Evolutionary conservation across 1,284 basidiomycete genomes (phyloP), one percentile per base, ranked within the genome.

Genomic region (Volvariella volvacea): DNA sequence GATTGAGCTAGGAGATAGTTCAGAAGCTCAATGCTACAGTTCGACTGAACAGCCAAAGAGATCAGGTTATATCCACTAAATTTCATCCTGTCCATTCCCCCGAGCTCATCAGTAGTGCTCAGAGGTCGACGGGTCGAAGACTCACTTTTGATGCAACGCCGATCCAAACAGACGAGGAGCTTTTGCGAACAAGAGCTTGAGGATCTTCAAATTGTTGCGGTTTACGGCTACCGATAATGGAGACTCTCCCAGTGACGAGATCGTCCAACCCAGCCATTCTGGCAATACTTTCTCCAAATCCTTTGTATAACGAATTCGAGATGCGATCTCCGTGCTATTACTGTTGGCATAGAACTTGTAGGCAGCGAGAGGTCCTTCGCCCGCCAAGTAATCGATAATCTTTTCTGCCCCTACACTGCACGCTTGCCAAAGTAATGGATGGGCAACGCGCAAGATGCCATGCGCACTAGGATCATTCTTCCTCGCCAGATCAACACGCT

Each of bases 401-500:
- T 55, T 58, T 9, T 57, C 49, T 0, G 70, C 62, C 12, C 59
- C 57, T 1, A 10, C 8, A 3, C 40, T 37, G 2, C 65, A 63
- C 1, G 77, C 76, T 8, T 47, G 50, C 71, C 76, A 78, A 1
- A 78, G 55, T 1, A 78, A 50, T 1, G 72, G 68, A 19, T 51
- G 48, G 3, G 48, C 46, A 1, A 44, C 40, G 7, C 45, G 33
- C n/a, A n/a, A n/a, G 3, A 50, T 33, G 3, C 50, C 41, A 1
- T 48, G 9, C 6, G 67, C 69, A 47, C 73, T 65, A 0, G 73
- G 73, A 50, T 78, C 73, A 36, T 67, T 68, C 52, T 64, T 67
- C 46, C 53, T 57, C 0, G 72, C 73, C 9, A 78, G 62, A 50
- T 79, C 75, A 22, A 65, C 64, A 3, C 74, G 63, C 53, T 80